phyloP scores from a whole-genome alignment of 2,329 filamentous ascomycete species.

The Lachnellula hyalina region DNA sequence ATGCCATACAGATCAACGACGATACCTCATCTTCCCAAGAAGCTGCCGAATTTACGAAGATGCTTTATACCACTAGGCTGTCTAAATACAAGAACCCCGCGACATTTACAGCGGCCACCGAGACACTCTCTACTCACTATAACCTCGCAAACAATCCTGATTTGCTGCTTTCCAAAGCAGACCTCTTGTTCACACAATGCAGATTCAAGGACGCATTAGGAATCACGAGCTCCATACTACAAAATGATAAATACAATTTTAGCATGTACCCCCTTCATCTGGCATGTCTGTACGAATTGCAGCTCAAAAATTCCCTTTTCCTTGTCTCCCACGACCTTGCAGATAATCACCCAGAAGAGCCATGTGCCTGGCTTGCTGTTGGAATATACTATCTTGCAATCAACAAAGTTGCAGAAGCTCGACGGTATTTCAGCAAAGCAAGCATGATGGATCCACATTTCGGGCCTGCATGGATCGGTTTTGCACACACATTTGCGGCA shows the following conservation, averaged over 20 bases:
- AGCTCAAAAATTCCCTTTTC: slow-evolving; percentile 82
- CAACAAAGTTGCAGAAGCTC: slow-evolving; percentile 83
- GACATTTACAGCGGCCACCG: slow-evolving; percentile 77
- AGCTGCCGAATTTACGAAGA: slow-evolving; percentile 87
- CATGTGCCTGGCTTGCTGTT: slow-evolving; percentile 89
- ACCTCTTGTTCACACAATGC: slow-evolving; percentile 90
- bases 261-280: slow-evolving; percentile 84
- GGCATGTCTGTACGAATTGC: slow-evolving; percentile 83
- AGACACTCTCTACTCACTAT: slow-evolving; percentile 91
- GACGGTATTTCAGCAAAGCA: slow-evolving; percentile 94
- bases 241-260: slow-evolving; percentile 84
- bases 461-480: slow-evolving; percentile 96
- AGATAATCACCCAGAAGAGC: slow-evolving; percentile 84
- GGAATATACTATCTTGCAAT: slow-evolving; percentile 92
- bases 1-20: slow-evolving; percentile 63
- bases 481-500: slow-evolving; percentile 95
- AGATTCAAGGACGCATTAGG: slow-evolving; percentile 82
- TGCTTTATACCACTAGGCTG: slow-evolving; percentile 90
- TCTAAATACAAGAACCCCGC: slow-evolving; percentile 91
- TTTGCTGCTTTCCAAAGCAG: slow-evolving; percentile 81
- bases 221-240: slow-evolving; percentile 78
- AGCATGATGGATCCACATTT: slow-evolving; percentile 98
- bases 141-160: slow-evolving; percentile 82
- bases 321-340: slow-evolving; percentile 88
- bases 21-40: slow-evolving; percentile 70